These are phyloP conservation scores for Saxophila tyrrhenica DNA, from an alignment of 495 filamentous ascomycete genomes.

Conservation along the genomic window DNA sequence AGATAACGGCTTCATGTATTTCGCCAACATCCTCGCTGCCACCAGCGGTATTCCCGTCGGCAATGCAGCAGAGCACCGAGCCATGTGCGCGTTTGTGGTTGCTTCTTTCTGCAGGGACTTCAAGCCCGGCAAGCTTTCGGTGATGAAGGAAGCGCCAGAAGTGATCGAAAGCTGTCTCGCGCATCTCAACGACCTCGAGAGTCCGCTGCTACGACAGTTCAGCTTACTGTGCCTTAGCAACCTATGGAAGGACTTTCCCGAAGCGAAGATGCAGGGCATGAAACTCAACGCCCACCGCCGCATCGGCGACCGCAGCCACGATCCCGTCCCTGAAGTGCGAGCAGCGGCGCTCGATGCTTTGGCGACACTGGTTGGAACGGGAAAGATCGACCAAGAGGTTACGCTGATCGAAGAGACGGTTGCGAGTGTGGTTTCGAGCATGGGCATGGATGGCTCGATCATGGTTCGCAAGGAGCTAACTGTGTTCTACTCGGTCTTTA, in stretches of 20 bases:
- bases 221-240: conserved; percentile 92
- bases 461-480: conserved; percentile 87
- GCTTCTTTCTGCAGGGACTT: conserved; percentile 94
- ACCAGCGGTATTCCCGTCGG: conserved; percentile 44
- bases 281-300: conserved; percentile 65
- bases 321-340: conserved; percentile 87
- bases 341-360: conserved; percentile 87
- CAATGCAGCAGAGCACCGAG: conserved; percentile 84
- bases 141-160: conserved; percentile 72
- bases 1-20: conserved; percentile 94
- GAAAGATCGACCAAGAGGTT: conserved; percentile 51
- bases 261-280: conserved; percentile 91
- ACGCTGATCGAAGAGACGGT: conserved; percentile 80
- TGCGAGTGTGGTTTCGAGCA: conserved; percentile 69
- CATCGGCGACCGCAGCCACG: conserved; percentile 69
- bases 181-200: conserved; percentile 70
- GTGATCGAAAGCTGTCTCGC: conserved; percentile 72
- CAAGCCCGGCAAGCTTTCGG: conserved; percentile 59
- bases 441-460: conserved; percentile 82
- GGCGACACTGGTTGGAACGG: conserved; percentile 81
- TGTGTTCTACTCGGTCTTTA: conserved; percentile 87
- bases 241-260: conserved; percentile 79
- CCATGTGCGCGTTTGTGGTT: conserved; percentile 97
- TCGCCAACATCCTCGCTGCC: conserved; percentile 79
- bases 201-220: conserved; percentile 87